These are phyloP conservation scores for Penicillium daleae DNA, from an alignment of 495 filamentous ascomycete genomes.

Conservation along the genomic window DNA sequence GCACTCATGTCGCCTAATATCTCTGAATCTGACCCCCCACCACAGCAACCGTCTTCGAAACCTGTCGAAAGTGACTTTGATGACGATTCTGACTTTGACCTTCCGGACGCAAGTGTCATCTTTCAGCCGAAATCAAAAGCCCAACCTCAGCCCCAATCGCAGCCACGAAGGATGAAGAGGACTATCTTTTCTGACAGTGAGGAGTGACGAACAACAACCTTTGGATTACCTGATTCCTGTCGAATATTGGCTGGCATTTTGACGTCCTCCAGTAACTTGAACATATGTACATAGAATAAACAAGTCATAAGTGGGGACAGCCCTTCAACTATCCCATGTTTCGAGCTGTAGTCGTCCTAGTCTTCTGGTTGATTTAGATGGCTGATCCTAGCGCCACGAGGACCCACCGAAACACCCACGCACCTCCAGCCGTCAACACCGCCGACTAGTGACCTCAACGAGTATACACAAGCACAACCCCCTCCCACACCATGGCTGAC, in stretches of 20 bases:
- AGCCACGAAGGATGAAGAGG: neutral
- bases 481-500: conserved; percentile 51
- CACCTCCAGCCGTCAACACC: conserved; percentile 42
- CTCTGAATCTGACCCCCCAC: conserved; percentile 11
- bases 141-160: neutral
- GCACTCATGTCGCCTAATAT: conserved; percentile 19
- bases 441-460: conserved; percentile 23
- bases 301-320: neutral
- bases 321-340: neutral
- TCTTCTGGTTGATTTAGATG: neutral
- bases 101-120: conserved; percentile 19
- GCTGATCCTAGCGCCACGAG: conserved; percentile 30
- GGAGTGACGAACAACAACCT: conserved; percentile 18
- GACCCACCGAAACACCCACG: conserved; percentile 26
- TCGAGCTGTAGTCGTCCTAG: neutral
- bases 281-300: conserved; percentile 8
- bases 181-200: conserved; percentile 19
- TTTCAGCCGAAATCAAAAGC: conserved; percentile 15
- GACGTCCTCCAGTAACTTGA: neutral
- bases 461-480: conserved; percentile 24
- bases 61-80: conserved; percentile 18
- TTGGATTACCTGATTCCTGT: conserved; percentile 1
- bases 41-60: neutral
- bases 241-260: neutral
- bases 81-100: conserved; percentile 20